Evolutionary conservation across 306 rosid species (phyloP), one percentile per base, ranked within the genome.

Genomic region (Abrus pulchellus): DNA sequence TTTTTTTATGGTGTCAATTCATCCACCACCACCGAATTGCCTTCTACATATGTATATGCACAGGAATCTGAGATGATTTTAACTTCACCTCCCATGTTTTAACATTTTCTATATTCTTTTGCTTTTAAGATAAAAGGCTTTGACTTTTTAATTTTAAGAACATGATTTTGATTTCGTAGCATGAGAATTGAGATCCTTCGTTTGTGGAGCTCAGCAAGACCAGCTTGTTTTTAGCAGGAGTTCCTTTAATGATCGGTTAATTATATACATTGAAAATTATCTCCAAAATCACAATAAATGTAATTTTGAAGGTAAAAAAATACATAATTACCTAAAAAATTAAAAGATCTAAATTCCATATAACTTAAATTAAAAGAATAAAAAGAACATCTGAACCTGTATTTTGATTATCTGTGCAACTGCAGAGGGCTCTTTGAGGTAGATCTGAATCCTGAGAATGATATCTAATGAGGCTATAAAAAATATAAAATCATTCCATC

Each of bases 401-500:
- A 20, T 20, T 20, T 20, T 20, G 20, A 20, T 20, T 20, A 20
- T 20, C 0, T 20, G 20, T 3, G n/a, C 5, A 44, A 45, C 29
- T 49, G 45, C 27, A 69, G n/a, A 1, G 7, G 13, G 33, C 9
- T 59, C 32, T 4, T 53, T 29, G 20, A 5, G 10, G 12, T 70
- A 63, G 27, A 81, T 28, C 41, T 12, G 68, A 47, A 33, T 62
- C 48, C 45, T 7, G 12, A 30, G 0, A 53, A 12, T 28, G 30
- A 62, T 60, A 72, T 72, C 44, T 44, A 43, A 53, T 47, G 32
- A 70, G 50, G 11, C 28, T 29, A 10, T 4, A 60, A 30, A 57
- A 86, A 57, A 72, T 47, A 77, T 32, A 84, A 83, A 84, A 90
- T 85, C 83, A 86, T 86, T 78, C 81, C 20, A 68, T 13, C 83